Percentiles rank a stretch among this genome's conserved stretches.
phyloP scores from a whole-genome alignment of 352 stramenopile species.

The Globisporangium sylvaticum region DNA sequence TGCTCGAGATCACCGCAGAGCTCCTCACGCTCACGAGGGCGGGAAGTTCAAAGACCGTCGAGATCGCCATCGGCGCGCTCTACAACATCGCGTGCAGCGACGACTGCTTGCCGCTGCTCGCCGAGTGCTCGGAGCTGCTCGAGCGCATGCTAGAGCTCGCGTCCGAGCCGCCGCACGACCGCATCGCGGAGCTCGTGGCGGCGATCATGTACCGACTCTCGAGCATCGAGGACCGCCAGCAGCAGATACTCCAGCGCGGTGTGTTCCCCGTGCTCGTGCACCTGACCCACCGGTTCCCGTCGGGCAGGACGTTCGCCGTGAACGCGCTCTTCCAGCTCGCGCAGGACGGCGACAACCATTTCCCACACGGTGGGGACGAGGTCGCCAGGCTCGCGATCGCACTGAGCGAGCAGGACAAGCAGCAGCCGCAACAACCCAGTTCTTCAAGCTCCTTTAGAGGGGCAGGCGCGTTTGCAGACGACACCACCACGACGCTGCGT shows the following conservation, averaged over 20 bases:
- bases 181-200: constrained; percentile 44
- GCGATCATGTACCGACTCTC: constrained; percentile 57
- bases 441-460: too few species aligned
- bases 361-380: constrained; percentile 62
- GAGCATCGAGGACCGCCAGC: constrained; percentile 14
- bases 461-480: neutral
- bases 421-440: too few species aligned
- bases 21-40: constrained; percentile 46
- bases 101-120: constrained; percentile 47
- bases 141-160: constrained; percentile 39
- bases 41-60: constrained; percentile 22
- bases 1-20: constrained; percentile 50
- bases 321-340: constrained; percentile 57
- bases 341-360: constrained; percentile 34
- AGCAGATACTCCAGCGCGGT: constrained; percentile 33
- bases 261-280: constrained; percentile 48
- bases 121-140: constrained; percentile 28
- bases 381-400: constrained; percentile 41
- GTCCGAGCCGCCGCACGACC: constrained; percentile 20
- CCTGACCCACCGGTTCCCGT: constrained; percentile 41
- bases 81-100: constrained; percentile 81
- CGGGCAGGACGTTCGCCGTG: constrained; percentile 38
- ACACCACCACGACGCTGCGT: constrained; percentile 13
- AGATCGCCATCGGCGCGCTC: constrained; percentile 58
- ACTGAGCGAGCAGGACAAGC: constrained; percentile 31